phyloP scores from a whole-genome alignment of 768 basidiomycete genomes.

The Pulveroboletus sp. region DNA sequence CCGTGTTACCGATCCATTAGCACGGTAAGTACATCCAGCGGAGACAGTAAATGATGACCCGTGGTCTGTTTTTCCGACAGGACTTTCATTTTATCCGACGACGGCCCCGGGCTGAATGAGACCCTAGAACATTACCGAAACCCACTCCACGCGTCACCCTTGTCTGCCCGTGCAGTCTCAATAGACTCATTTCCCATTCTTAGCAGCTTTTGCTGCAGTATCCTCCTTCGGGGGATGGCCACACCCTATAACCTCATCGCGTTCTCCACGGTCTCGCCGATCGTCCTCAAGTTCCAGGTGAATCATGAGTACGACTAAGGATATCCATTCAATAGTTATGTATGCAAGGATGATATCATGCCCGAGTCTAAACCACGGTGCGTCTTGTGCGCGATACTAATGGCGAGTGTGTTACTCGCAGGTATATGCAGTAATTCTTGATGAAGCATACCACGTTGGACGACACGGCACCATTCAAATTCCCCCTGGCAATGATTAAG shows the following conservation, averaged over 20 bases:
- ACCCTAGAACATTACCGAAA: constrained; percentile 55
- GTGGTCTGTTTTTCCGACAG: neutral
- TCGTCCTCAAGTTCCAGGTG: constrained; percentile 56
- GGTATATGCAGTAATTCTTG: neutral
- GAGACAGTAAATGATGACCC: neutral
- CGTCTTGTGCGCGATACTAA: constrained; percentile 61
- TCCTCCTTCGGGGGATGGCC: constrained; percentile 42
- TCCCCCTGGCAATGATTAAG: constrained; percentile 37
- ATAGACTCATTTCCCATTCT: constrained; percentile 50
- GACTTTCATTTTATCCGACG: neutral
- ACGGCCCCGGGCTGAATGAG: neutral
- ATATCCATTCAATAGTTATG: constrained; percentile 59
- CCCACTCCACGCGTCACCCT: constrained; percentile 75
- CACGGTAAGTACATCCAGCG: too few species aligned
- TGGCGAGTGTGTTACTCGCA: neutral
- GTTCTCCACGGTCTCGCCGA: constrained; percentile 58
- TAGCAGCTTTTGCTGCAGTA: constrained; percentile 12
- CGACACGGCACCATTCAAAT: constrained; percentile 64
- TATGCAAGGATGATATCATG: constrained; percentile 68
- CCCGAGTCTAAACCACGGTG: constrained; percentile 65
- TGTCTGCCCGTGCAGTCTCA: constrained; percentile 51
- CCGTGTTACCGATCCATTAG: neutral
- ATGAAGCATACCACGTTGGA: constrained; percentile 53
- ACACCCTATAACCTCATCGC: constrained; percentile 57
- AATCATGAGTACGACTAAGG: constrained; percentile 43